Evolutionary conservation across 78 protist genomes (phyloP), one percentile per base, ranked within the genome.

Genomic region (Polysphondylium violaceum): DNA sequence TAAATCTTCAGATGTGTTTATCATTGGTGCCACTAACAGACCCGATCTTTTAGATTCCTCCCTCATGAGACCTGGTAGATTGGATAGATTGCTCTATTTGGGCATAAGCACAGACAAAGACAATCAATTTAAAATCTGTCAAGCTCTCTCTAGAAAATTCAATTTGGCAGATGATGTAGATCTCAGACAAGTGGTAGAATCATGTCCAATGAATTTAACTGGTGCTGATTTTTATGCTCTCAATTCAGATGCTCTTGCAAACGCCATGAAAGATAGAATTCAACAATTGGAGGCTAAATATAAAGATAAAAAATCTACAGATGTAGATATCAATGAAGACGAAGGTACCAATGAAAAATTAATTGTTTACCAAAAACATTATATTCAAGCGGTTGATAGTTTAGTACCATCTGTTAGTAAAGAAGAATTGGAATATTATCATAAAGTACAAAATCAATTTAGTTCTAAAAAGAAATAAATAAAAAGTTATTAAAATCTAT

Each of bases 1-100:
- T 53, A 53, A 67, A 23, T 27, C 87, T 71, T 67, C 75, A 17
- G 68, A 81, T 5, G 98, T 98, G 9, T 95, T 98, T 25, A 97
- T 98, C 38, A 96, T 98, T 44, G 99, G 99, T 44, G 99, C 99
- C 4, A 98, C 99, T 53, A 98, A 98, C 47, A 76, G 99, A 16
- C 99, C 99, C 0, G 99, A 98, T 69, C 59, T 96, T 44, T 60
- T 98, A 23, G 99, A 98, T 58, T 87, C 97, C 7, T 98, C 99
- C 0, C 86, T 98, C 36, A 86, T 97, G 81, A 88, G 98, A 36
- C 99, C 99, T 14, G 99, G 99, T 36, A 64, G 97, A 38, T 74
- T 91, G 9, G 97, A 94, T 38, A 55, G 90, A 33, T 53, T 94
- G 60, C 72, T 94, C 2, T 94, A 94, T 31, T 43, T 94, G 8